Evolutionary conservation across 768 basidiomycete species (phyloP).

Genomic region (Trametes gibbosa): DNA sequence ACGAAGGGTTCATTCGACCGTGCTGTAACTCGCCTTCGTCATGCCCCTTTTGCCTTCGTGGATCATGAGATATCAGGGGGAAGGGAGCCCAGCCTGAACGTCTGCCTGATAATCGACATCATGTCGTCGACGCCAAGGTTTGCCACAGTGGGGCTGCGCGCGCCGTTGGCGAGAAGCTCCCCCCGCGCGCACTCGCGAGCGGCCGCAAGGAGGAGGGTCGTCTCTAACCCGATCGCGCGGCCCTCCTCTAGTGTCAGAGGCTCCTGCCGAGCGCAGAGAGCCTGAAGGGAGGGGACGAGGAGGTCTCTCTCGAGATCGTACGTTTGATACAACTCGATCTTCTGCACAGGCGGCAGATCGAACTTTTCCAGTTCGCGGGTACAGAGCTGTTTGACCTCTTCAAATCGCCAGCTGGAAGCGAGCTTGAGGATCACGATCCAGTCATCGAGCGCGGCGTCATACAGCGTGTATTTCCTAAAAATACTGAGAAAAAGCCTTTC

Average conservation of each 20-base stretch:
- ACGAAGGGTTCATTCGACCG: neutral
- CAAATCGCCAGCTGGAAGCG: conserved; percentile 55
- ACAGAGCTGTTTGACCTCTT: conserved; percentile 47
- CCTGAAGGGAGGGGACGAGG: conserved; percentile 50
- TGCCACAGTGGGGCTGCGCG: conserved; percentile 27
- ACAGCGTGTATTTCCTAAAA: conserved; percentile 52
- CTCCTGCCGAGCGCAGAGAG: conserved; percentile 48
- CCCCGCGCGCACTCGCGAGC: conserved; percentile 48
- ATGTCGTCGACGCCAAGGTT: conserved; percentile 29
- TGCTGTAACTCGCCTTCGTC: neutral
- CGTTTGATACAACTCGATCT: conserved; percentile 54
- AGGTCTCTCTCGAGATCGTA: conserved; percentile 47
- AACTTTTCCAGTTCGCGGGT: conserved; percentile 51
- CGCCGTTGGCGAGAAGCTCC: conserved; percentile 32
- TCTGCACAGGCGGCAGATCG: conserved; percentile 45
- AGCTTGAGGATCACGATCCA: conserved; percentile 58
- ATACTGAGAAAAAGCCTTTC: neutral
- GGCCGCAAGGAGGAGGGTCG: conserved; percentile 47
- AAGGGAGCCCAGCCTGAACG: conserved; percentile 32
- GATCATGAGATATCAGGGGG: conserved; percentile 20
- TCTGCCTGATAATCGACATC: conserved; percentile 29
- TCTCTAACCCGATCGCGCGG: conserved; percentile 52
- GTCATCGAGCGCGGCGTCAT: conserved; percentile 45
- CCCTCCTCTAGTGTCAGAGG: conserved; percentile 56
- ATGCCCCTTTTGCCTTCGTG: conserved; percentile 11